Conservation (phyloP, 2,329 filamentous ascomycete species). For the Cladorrhinum sp. region DNA sequence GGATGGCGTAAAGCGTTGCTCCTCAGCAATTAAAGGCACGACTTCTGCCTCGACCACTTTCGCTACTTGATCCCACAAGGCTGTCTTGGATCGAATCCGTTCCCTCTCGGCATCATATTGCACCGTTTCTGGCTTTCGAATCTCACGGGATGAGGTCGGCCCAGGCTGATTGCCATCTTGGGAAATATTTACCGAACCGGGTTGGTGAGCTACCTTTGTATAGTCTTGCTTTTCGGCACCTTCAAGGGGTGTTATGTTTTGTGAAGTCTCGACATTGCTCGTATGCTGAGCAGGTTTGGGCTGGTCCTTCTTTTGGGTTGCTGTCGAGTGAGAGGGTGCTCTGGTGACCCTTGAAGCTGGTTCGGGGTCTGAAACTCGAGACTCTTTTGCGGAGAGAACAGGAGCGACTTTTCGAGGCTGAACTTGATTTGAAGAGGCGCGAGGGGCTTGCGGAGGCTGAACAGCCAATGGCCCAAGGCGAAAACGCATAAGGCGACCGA, state of each 20-base stretch:
- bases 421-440: background rate
- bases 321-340: background rate
- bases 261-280: background rate
- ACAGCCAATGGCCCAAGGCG: background rate
- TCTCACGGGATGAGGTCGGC: background rate
- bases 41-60: background rate
- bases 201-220: background rate
- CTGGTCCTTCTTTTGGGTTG: background rate
- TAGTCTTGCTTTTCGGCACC: background rate
- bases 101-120: background rate
- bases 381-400: background rate
- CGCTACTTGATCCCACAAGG: conserved; percentile 16
- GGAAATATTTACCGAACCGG: background rate
- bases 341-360: too few relatives aligned
- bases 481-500: background rate
- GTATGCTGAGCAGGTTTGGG: background rate
- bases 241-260: background rate
- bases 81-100: conserved; percentile 15
- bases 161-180: background rate
- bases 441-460: background rate
- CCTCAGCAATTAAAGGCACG: background rate
- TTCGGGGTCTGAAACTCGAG: too few relatives aligned
- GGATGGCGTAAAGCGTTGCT: conserved; percentile 8
- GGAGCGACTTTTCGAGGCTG: background rate
- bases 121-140: background rate